Conservation (phyloP, 257 asterid species). For the Rauvolfia tetraphylla region DNA sequence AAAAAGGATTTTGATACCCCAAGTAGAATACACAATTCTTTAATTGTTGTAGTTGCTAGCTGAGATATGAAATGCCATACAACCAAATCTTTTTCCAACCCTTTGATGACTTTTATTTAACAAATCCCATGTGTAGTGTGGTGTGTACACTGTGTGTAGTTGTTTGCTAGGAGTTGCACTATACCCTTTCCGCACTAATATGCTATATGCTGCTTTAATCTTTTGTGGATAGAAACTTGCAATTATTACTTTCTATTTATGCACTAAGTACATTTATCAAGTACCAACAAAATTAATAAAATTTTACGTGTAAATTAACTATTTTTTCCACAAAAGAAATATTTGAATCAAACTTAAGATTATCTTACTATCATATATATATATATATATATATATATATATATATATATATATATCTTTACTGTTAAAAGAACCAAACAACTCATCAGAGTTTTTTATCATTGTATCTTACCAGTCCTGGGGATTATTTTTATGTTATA, state of each 20-base stretch:
- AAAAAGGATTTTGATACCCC: too few relatives aligned
- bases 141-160: not conserved
- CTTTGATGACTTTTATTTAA: constrained; percentile 2
- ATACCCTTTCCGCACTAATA: not conserved
- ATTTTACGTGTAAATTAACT: too few relatives aligned
- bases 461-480: too few relatives aligned
- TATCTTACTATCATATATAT: too few relatives aligned
- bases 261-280: not conserved
- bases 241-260: not conserved
- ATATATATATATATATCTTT: too few relatives aligned
- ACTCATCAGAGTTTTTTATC: too few relatives aligned
- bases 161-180: not conserved
- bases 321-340: too few relatives aligned
- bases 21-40: not conserved
- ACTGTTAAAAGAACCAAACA: too few relatives aligned
- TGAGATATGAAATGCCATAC: not conserved
- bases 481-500: not conserved
- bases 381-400: too few relatives aligned
- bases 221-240: not conserved
- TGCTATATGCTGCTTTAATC: not conserved
- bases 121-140: not conserved
- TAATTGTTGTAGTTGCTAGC: not conserved
- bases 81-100: not conserved
- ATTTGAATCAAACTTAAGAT: too few relatives aligned
- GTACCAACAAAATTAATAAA: not conserved